Evolutionary conservation across 1,284 basidiomycete species (phyloP), one percentile per base, ranked within the genome.

Genomic region (Phenoliferia sp.): DNA sequence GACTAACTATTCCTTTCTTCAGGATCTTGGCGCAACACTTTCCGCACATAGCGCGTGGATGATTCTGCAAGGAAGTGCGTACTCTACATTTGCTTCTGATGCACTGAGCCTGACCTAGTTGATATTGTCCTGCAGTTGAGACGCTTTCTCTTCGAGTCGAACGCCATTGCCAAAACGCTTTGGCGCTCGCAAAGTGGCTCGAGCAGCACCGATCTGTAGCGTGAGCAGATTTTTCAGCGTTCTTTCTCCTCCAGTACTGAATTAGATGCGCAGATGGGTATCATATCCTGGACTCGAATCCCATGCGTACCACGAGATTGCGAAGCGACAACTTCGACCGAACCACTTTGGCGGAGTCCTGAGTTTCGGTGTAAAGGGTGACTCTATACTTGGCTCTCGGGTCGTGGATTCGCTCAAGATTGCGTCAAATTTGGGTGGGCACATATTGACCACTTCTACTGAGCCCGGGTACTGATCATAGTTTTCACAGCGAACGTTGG

Each of bases 81-180:
- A 31, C 19, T 28, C 4, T 34, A 32, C 4, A 5, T 4, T 3
- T 26, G 26, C 31, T 33, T 33, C 56, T 19, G 9, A 33, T 2
- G 32, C 2, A 34, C 22, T 17, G 31, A 58, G 29, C 5, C 32
- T 1, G 31, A 32, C 56, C 9, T 26, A 7, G 29, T 94, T 32
- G 7, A 59, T 16, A 6, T 28, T 22, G n/a, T 52, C 5, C 15
- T 12, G 55, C 31, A 57, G 55, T 94, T 52, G 92, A 94, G 81
- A 94, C 92, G 2, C 85, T 94, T 64, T 88, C 87, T 73, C 82
- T 94, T 65, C 85, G 92, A 22, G 87, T 83, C 2, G 85, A 93
- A 80, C 80, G 90, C 64, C 90, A 93, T 76, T 85, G 84, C 52
- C 83, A 87, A 52, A 94, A 93, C 69, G 86, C 90, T 0, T 82